phyloP scores from a whole-genome alignment of 352 stramenopile genomes.

The Phytophthora citrophthora region DNA sequence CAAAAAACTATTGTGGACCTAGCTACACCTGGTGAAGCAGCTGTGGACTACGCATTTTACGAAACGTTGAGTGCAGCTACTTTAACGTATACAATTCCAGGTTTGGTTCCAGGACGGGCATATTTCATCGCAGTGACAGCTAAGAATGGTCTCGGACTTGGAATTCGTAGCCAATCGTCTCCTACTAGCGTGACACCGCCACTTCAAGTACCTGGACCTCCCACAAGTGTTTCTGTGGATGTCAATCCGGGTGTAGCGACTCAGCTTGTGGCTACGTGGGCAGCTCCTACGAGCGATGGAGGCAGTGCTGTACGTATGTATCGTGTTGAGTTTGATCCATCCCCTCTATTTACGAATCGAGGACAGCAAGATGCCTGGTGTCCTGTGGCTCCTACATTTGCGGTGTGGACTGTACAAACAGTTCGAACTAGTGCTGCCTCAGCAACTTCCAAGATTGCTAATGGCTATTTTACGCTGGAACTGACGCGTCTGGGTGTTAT shows the following conservation, averaged over 20 bases:
- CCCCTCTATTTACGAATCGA: constrained; percentile 70
- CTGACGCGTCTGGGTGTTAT: constrained; percentile 62
- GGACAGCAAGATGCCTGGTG: constrained; percentile 75
- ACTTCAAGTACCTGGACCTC: constrained; percentile 77
- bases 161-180: constrained; percentile 46
- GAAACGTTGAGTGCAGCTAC: constrained; percentile 66
- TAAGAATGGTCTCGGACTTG: constrained; percentile 84
- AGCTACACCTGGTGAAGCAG: constrained; percentile 52
- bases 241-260: constrained; percentile 86
- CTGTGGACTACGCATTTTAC: constrained; percentile 72
- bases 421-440: constrained; percentile 28
- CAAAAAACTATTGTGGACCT: constrained; percentile 21
- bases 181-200: constrained; percentile 62
- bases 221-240: constrained; percentile 66
- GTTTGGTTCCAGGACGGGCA: constrained; percentile 66
- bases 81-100: constrained; percentile 74
- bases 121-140: constrained; percentile 91
- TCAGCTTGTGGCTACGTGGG: constrained; percentile 65
- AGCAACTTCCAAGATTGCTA: constrained; percentile 40
- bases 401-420: constrained; percentile 68
- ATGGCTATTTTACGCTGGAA: constrained; percentile 62
- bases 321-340: constrained; percentile 79
- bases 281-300: constrained; percentile 55
- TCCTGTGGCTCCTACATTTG: constrained; percentile 53
- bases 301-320: constrained; percentile 78